Percentiles rank a stretch among this genome's conserved stretches.
Conservation (phyloP, 805 yeast genomes). For the Yueomyces sp. region DNA sequence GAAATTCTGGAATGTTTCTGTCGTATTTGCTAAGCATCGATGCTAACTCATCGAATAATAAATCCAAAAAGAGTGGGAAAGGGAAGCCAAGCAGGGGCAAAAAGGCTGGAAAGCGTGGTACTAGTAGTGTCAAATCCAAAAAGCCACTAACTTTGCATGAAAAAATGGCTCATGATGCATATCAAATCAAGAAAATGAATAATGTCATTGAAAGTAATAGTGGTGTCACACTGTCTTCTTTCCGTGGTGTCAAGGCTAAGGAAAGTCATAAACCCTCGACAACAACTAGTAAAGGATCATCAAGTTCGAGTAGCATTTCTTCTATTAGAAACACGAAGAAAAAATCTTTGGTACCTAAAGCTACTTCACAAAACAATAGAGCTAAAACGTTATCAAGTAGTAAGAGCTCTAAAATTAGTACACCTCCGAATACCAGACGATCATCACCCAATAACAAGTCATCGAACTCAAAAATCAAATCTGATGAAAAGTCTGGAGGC, state of each 20-base stretch:
- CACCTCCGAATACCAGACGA: too few relatives aligned
- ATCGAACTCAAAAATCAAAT: too few relatives aligned
- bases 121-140: conserved; percentile 5
- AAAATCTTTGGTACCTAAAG: not conserved
- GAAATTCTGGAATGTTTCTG: conserved; percentile 34
- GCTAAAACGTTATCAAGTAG: not conserved
- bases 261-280: not conserved
- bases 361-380: not conserved
- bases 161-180: conserved; percentile 17
- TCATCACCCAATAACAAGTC: too few relatives aligned
- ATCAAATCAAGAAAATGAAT: conserved; percentile 18
- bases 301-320: not conserved
- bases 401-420: too few relatives aligned
- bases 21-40: conserved; percentile 36
- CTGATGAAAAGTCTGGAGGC: too few relatives aligned
- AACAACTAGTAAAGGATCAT: not conserved
- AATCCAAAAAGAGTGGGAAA: conserved; percentile 10
- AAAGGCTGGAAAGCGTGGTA: conserved; percentile 2
- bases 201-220: conserved; percentile 30
- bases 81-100: conserved; percentile 28
- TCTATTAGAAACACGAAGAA: not conserved
- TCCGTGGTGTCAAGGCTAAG: conserved; percentile 21
- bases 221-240: conserved; percentile 26
- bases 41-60: conserved; percentile 16
- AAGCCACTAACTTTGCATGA: conserved; percentile 15